Conservation (phyloP, 2,329 filamentous ascomycete genomes). For the Thielaviopsis musarum region DNA sequence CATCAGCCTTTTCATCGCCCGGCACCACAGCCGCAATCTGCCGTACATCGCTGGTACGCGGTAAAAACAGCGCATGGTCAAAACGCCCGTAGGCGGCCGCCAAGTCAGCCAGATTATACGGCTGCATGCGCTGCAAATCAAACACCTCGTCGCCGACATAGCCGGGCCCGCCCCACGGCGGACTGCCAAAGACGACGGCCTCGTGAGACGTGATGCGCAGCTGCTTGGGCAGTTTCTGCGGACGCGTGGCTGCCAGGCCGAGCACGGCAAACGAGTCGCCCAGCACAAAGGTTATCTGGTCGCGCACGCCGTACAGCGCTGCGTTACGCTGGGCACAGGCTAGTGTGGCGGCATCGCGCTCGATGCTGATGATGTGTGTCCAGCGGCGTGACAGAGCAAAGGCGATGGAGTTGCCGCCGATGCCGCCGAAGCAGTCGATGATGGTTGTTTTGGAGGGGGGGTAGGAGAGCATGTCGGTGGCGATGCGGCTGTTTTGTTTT, state of each 20-base stretch:
- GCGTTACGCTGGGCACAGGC: conserved; percentile 90
- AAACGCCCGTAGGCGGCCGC: conserved; percentile 42
- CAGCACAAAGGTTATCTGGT: conserved; percentile 63
- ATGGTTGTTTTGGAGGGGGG: conserved; percentile 44
- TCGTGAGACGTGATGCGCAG: conserved; percentile 24
- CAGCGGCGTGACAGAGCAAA: conserved; percentile 70
- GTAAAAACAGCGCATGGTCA: conserved; percentile 62
- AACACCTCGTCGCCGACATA: conserved; percentile 53
- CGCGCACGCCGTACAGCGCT: conserved; percentile 62
- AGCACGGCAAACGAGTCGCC: conserved; percentile 59
- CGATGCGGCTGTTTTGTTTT: conserved; percentile 44
- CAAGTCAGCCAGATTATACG: conserved; percentile 54
- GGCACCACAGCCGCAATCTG: conserved; percentile 50
- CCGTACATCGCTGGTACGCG: conserved; percentile 65
- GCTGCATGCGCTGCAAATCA: conserved; percentile 71
- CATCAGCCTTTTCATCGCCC: conserved; percentile 41
- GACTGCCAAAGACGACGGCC: conserved; percentile 38
- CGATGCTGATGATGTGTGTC: conserved; percentile 73
- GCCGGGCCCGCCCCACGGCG: conserved; percentile 42
- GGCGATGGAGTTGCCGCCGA: conserved; percentile 88
- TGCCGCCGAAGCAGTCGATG: conserved; percentile 81
- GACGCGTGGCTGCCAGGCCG: conserved; percentile 10
- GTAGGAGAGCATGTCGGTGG: conserved; percentile 47
- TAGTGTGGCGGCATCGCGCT: conserved; percentile 64
- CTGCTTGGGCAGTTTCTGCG: conserved; percentile 22